These are phyloP conservation scores for Puccinia brachypodii DNA, from an alignment of 1,284 basidiomycete genomes.

Conservation along the genomic window DNA sequence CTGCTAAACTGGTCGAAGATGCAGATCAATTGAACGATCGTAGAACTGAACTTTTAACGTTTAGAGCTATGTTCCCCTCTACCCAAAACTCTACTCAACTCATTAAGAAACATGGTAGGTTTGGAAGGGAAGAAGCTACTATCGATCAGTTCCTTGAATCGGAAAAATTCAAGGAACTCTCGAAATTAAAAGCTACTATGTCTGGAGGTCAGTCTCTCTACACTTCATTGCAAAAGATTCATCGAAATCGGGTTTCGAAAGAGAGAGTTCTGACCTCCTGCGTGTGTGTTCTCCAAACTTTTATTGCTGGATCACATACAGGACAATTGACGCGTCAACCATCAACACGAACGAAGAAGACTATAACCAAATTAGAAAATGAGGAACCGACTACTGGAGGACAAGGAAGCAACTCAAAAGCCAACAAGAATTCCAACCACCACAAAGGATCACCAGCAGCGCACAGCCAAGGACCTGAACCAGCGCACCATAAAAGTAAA, in stretches of 20 bases:
- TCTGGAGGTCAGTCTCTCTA: conserved; percentile 22
- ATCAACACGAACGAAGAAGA: conserved; percentile 27
- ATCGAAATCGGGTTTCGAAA: conserved; percentile 6
- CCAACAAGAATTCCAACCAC: conserved; percentile 11
- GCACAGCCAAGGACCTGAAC: background rate
- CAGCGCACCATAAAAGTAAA: too few species aligned
- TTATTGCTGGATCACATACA: background rate
- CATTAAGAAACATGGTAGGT: conserved; percentile 32
- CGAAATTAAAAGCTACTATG: conserved; percentile 25
- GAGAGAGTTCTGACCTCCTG: background rate
- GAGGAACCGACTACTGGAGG: background rate
- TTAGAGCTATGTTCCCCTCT: conserved; percentile 1
- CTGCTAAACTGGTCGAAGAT: conserved; percentile 32
- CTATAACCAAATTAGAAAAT: background rate
- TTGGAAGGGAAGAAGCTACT: conserved; percentile 35
- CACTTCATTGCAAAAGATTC: too few species aligned
- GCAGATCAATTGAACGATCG: conserved; percentile 4
- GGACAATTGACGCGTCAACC: conserved; percentile 44
- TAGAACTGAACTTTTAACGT: conserved; percentile 23
- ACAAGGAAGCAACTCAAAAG: background rate
- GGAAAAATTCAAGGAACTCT: conserved; percentile 37
- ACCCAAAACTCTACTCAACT: conserved; percentile 14
- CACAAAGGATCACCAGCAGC: conserved; percentile 1
- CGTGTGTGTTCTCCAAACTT: background rate
- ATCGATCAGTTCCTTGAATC: conserved; percentile 36